A percentile compares a stretch with the other conserved stretches of the same genome.
Conservation (phyloP, 202 grass and related monocot species). For the Dendrocalamus latiflorus region DNA sequence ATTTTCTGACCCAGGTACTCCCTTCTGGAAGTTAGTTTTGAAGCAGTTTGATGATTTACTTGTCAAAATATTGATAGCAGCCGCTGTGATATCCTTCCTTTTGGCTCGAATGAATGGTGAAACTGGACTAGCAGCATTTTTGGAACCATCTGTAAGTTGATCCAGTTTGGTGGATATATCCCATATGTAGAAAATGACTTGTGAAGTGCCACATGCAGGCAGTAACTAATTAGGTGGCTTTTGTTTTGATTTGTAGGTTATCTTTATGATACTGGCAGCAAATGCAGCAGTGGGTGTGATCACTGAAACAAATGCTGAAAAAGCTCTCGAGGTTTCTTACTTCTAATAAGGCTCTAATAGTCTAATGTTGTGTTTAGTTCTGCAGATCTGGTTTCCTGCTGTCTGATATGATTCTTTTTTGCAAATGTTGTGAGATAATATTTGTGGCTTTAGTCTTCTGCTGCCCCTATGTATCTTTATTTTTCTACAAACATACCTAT, state of each 20-base stretch:
- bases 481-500: background rate
- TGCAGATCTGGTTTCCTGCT: background rate
- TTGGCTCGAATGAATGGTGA: constrained; percentile 94
- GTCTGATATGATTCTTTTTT: constrained; percentile 22
- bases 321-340: constrained; percentile 79
- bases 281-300: constrained; percentile 96
- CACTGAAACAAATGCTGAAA: constrained; percentile 99
- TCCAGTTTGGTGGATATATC: constrained; percentile 21
- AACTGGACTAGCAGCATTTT: constrained; percentile 77
- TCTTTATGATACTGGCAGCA: constrained; percentile 97
- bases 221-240: constrained; percentile 8
- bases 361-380: background rate
- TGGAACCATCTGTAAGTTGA: constrained; percentile 95
- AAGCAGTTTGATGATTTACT: constrained; percentile 99
- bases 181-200: constrained; percentile 7
- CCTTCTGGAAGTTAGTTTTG: constrained; percentile 93
- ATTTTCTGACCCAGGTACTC: constrained; percentile 55
- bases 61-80: constrained; percentile 98
- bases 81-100: constrained; percentile 87
- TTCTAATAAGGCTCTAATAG: background rate
- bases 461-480: constrained; percentile 17
- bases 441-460: constrained; percentile 16
- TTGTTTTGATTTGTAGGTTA: constrained; percentile 52
- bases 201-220: background rate
- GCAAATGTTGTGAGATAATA: background rate